These are phyloP conservation scores for Moricandia moricandioides DNA, from an alignment of 345 rosid genomes.

Conservation along the genomic window DNA sequence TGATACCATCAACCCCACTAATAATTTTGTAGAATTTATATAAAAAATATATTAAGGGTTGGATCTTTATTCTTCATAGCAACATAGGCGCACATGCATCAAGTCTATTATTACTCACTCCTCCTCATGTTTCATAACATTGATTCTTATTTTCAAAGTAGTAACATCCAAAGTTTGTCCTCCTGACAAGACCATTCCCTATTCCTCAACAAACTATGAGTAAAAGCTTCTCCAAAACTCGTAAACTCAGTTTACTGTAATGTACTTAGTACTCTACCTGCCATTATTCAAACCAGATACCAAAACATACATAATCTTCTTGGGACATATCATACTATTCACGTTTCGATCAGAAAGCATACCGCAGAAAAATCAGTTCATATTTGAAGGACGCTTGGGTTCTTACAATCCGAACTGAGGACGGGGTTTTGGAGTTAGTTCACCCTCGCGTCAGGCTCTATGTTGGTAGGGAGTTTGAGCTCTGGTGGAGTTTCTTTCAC, in stretches of 20 bases:
- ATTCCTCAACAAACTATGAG: slow-evolving; percentile 16
- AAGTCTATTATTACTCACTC: slow-evolving; percentile 6
- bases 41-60: slow-evolving; percentile 5
- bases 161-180: slow-evolving; percentile 8
- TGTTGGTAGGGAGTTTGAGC: slow-evolving; percentile 68
- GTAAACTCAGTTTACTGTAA: slow-evolving; percentile 11
- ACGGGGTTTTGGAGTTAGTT: too few species aligned
- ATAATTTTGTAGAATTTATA: slow-evolving; percentile 24
- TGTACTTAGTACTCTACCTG: slow-evolving; percentile 25
- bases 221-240: slow-evolving; percentile 10
- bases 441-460: slow-evolving; percentile 37
- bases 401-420: slow-evolving; percentile 31
- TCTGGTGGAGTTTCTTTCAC: slow-evolving; percentile 78
- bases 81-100: slow-evolving; percentile 29
- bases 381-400: slow-evolving; percentile 48
- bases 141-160: slow-evolving; percentile 8
- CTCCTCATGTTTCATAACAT: slow-evolving; percentile 14
- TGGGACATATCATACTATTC: background rate
- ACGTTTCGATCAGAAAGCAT: slow-evolving; percentile 13
- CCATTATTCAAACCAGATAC: slow-evolving; percentile 23
- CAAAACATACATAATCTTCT: slow-evolving; percentile 16
- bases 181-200: slow-evolving; percentile 14
- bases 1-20: slow-evolving; percentile 27
- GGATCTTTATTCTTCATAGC: slow-evolving; percentile 20
- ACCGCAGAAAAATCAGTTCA: slow-evolving; percentile 37